Evolutionary conservation across 2,329 filamentous ascomycete genomes (phyloP), one percentile per base, ranked within the genome.

Genomic region (Coniochaeta prunicola): DNA sequence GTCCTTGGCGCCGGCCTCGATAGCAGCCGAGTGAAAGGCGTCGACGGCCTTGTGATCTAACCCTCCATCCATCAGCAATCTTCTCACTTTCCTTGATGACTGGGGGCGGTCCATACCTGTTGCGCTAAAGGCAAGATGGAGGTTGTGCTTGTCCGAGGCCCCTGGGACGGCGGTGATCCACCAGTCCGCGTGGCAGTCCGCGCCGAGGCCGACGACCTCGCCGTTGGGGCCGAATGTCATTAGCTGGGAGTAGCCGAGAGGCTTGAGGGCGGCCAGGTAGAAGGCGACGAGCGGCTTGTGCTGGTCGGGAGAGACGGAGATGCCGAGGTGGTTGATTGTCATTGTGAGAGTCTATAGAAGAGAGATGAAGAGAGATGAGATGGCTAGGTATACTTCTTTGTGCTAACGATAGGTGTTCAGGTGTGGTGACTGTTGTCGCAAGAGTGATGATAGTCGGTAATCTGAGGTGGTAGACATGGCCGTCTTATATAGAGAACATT

Each of bases 1-100:
- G 63, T 76, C 74, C 33, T 70, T 74, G 2, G 70, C 80, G 0
- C 80, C 80, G 0, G 73, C 73, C 38, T 69, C 70, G 13, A 79
- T 64, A 3, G 77, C 71, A 12, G 71, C 76, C 8, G 70, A 68
- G 60, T 81, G 69, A 62, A 80, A 80, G 0, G 70, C 73, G 59
- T 79, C 73, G n/a, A 80, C 77, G 1, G 66, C 62, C 5, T 69
- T 68, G 31, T 70, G 73, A 61, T 74, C 76, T 79, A 53, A 42
- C 19, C n/a, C 36, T 10, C 21, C 10, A 9, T 1, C 50, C 26
- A n/a, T 53, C 30, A 53, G 50, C 28, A 30, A 4, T 3, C 33
- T 17, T 38, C 19, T 10, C 17, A 2, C 15, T n/a, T n/a, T 38
- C 15, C 15, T 4, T 4, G 5, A 5, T 38, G 13, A 33, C 5